A percentile compares a stretch with the other conserved stretches of the same genome.
phyloP scores from a whole-genome alignment of 2,329 filamentous ascomycete genomes.

The Trichoderma asperellum region DNA sequence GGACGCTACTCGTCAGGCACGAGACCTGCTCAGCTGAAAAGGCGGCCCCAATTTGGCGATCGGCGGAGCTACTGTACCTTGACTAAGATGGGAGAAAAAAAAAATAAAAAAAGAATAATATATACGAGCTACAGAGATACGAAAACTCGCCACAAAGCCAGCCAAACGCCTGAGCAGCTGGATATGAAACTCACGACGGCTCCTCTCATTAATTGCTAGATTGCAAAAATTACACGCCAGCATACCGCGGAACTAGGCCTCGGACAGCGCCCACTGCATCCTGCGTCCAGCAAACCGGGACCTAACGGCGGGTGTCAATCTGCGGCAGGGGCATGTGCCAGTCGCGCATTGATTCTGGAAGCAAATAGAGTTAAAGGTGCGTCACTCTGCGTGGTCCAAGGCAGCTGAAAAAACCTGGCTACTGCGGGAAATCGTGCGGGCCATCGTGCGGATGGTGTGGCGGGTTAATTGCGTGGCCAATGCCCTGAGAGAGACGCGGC shows the following conservation, averaged over 20 bases:
- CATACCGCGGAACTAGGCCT: not conserved
- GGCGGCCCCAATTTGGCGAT: conserved; percentile 26
- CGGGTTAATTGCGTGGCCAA: conserved; percentile 18
- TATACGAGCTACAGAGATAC: not conserved
- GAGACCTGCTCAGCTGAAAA: conserved; percentile 25
- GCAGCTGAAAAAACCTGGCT: conserved; percentile 25
- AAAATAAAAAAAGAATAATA: not conserved
- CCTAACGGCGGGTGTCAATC: not conserved
- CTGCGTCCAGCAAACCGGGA: not conserved
- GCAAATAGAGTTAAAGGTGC: conserved; percentile 25
- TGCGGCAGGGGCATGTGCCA: conserved; percentile 1
- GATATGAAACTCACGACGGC: not conserved
- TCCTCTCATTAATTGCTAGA: not conserved
- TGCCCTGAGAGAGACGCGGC: not conserved
- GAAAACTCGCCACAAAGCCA: not conserved
- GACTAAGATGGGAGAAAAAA: not conserved
- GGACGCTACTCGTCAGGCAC: conserved; percentile 5
- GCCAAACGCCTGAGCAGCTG: not conserved
- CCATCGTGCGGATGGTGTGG: conserved; percentile 14
- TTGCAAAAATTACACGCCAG: not conserved
- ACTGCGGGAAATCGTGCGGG: conserved; percentile 18
- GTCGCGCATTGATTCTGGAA: conserved; percentile 5
- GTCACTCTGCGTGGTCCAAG: conserved; percentile 20
- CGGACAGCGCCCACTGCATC: no score
- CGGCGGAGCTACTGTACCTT: not conserved